Evolutionary conservation across 1,284 basidiomycete species (phyloP).

Genomic region (Leccinum insigne): DNA sequence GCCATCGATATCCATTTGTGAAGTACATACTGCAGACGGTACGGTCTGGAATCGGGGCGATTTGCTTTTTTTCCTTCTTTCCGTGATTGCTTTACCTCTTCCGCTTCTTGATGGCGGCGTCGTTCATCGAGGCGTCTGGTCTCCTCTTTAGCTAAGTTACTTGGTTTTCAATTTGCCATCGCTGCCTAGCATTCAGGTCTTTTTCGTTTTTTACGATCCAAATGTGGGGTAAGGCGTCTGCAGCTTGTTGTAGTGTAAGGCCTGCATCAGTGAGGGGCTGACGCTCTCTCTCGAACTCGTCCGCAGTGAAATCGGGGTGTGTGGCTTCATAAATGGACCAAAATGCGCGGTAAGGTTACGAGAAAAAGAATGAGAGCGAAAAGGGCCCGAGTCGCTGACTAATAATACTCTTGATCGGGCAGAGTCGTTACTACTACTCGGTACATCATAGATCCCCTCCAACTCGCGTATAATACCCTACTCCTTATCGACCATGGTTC

Average conservation of each 20-base stretch:
- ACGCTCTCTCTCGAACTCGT: not conserved
- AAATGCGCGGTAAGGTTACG: too few relatives aligned
- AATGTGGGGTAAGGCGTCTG: too few relatives aligned
- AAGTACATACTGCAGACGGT: not conserved
- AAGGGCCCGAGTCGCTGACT: not conserved
- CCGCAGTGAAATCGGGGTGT: not conserved
- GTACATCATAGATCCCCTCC: too few relatives aligned
- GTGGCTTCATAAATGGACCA: not conserved
- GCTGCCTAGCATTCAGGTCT: not conserved
- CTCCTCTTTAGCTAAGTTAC: too few relatives aligned
- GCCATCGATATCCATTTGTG: not conserved
- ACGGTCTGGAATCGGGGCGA: too few relatives aligned
- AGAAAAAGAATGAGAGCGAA: not conserved
- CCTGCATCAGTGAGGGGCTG: not conserved
- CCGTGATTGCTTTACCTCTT: not conserved
- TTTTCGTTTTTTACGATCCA: too few relatives aligned
- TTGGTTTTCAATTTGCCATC: not conserved
- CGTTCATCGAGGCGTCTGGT: not conserved
- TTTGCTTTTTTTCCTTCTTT: not conserved
- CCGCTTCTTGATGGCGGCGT: not conserved
- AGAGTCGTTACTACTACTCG: too few relatives aligned
- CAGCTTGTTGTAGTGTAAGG: too few relatives aligned
- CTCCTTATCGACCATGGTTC: constrained; percentile 31
- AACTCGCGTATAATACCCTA: too few relatives aligned
- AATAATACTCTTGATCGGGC: not conserved